A percentile compares a stretch with the other conserved stretches of the same genome.
phyloP scores from a whole-genome alignment of 192 early-diverging fungal species.

The Mortierella alpina region DNA sequence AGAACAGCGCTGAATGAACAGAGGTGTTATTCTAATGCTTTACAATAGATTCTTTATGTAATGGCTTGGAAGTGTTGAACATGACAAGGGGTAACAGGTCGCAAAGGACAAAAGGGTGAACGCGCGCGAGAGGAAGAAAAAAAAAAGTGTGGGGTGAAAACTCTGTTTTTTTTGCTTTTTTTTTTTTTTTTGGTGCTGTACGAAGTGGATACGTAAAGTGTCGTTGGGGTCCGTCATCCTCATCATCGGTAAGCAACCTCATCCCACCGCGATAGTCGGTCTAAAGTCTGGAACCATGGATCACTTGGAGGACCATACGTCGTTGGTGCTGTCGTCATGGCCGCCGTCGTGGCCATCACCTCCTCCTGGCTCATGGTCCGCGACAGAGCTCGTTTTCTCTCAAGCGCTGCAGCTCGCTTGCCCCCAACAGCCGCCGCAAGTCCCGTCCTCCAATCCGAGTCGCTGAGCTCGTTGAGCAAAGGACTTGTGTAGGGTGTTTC shows the following conservation, averaged over 20 bases:
- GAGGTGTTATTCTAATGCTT: too few relatives aligned
- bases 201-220: too few relatives aligned
- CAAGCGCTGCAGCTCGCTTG: slow-evolving; percentile 40
- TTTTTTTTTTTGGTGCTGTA: too few relatives aligned
- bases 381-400: slow-evolving; percentile 29
- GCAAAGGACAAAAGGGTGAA: too few relatives aligned
- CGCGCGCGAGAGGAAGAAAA: too few relatives aligned
- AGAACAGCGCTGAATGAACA: too few relatives aligned
- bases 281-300: slow-evolving; percentile 22
- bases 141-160: too few relatives aligned
- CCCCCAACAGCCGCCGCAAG: slow-evolving; percentile 34
- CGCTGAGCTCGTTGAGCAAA: slow-evolving; percentile 18
- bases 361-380: slow-evolving; percentile 25
- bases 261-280: slow-evolving; percentile 36
- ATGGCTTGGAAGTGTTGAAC: too few relatives aligned
- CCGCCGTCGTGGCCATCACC: background rate
- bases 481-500: slow-evolving; percentile 12
- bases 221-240: too few relatives aligned
- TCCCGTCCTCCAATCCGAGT: slow-evolving; percentile 26
- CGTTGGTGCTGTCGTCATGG: background rate
- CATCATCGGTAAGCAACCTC: slow-evolving; percentile 36
- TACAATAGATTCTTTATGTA: too few relatives aligned
- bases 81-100: too few relatives aligned
- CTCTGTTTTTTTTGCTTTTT: too few relatives aligned
- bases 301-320: background rate